Evolutionary conservation across 441 rosid genomes (phyloP).

Genomic region (Croton setiger): DNA sequence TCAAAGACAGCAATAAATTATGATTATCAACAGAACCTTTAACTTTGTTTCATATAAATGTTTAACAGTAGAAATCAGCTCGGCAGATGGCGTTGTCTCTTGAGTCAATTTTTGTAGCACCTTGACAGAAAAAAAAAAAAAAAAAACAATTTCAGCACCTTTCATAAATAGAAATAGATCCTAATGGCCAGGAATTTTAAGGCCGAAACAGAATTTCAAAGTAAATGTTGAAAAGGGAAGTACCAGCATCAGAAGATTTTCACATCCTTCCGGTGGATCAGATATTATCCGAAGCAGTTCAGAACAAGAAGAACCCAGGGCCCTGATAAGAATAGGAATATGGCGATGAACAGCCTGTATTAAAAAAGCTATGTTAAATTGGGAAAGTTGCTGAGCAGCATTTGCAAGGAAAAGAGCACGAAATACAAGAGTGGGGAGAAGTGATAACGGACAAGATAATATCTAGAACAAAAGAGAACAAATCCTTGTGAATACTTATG

Average conservation of each 20-base stretch:
- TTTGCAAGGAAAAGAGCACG: not conserved
- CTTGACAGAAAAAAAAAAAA: constrained; percentile 42
- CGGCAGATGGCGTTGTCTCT: constrained; percentile 71
- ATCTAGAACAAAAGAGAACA: not conserved
- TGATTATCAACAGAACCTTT: constrained; percentile 49
- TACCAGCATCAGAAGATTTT: constrained; percentile 90
- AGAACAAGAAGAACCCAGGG: constrained; percentile 77
- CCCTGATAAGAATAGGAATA: constrained; percentile 76
- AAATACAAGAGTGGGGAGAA: no score
- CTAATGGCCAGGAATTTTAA: constrained; percentile 17
- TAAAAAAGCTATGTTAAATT: constrained; percentile 3
- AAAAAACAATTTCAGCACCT: constrained; percentile 31
- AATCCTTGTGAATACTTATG: not conserved
- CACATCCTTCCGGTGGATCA: constrained; percentile 98
- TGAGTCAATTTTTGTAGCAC: constrained; percentile 95
- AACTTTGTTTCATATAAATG: constrained; percentile 92
- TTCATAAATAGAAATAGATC: constrained; percentile 14
- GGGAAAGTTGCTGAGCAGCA: not conserved
- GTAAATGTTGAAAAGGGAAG: constrained; percentile 20
- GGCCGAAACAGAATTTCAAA: constrained; percentile 15
- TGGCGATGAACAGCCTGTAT: constrained; percentile 96
- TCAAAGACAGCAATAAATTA: constrained; percentile 14
- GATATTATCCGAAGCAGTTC: constrained; percentile 84
- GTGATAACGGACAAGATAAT: not conserved
- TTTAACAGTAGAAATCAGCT: constrained; percentile 90